These are phyloP conservation scores for Magnolia officinalis DNA, from an alignment of 164 flowering plant species.

Conservation along the genomic window DNA sequence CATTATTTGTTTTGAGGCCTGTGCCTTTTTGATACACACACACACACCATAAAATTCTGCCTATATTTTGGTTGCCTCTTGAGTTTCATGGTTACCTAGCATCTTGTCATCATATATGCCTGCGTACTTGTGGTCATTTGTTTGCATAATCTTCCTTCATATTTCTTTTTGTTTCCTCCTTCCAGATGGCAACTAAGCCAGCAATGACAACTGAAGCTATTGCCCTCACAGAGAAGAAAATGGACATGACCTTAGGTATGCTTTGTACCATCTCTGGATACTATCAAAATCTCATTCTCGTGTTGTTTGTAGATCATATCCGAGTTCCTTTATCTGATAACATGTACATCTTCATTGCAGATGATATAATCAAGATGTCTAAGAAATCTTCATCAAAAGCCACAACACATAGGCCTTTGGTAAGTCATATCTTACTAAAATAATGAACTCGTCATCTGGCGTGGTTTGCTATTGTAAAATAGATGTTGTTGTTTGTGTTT, in stretches of 20 bases:
- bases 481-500: not conserved
- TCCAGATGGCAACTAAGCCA: slow-evolving; percentile 79
- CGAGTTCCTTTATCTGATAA: not conserved
- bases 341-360: slow-evolving; percentile 26
- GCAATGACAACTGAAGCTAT: slow-evolving; percentile 61
- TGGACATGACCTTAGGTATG: slow-evolving; percentile 85
- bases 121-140: not conserved
- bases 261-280: not conserved
- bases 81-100: not conserved
- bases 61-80: too few relatives aligned
- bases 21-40: too few relatives aligned
- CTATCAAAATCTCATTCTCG: not conserved
- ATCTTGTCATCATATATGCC: not conserved
- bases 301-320: not conserved
- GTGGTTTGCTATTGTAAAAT: not conserved
- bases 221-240: slow-evolving; percentile 91
- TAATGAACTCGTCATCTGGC: not conserved
- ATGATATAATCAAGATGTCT: slow-evolving; percentile 90
- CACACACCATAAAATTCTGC: too few relatives aligned
- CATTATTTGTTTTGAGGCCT: too few relatives aligned
- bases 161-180: not conserved
- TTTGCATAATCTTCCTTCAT: not conserved
- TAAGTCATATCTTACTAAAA: slow-evolving; percentile 24
- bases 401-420: slow-evolving; percentile 52
- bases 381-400: slow-evolving; percentile 33